Evolutionary conservation across 164 flowering plant species (phyloP).

Genomic region (Stephania japonica): DNA sequence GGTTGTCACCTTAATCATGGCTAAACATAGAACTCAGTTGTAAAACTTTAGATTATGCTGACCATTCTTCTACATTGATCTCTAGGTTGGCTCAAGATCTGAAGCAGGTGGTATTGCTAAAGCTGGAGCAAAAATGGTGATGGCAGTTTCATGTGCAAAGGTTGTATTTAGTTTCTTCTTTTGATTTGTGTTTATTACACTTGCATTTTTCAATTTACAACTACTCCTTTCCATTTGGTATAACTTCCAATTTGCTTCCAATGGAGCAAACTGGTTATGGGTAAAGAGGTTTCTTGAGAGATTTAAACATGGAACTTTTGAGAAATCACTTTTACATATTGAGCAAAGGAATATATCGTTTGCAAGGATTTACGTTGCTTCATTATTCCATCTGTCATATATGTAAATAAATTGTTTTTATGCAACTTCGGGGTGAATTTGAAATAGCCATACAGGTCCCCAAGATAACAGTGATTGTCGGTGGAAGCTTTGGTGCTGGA

Average conservation of each 20-base stretch:
- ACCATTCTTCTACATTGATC: constrained; percentile 11
- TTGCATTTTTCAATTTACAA: neutral
- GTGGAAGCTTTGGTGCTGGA: constrained; percentile 99
- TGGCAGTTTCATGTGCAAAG: constrained; percentile 99
- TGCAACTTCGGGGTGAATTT: neutral
- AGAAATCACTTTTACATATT: neutral
- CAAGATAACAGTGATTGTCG: constrained; percentile 77
- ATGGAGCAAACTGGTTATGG: neutral
- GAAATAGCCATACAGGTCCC: constrained; percentile 57
- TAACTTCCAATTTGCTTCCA: neutral
- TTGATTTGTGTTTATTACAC: neutral
- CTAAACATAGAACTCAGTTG: neutral
- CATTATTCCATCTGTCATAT: too few species aligned
- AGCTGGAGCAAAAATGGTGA: constrained; percentile 98
- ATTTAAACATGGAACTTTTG: neutral
- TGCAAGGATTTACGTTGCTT: neutral
- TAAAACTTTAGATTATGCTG: neutral
- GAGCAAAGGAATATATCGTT: neutral
- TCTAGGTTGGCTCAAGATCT: constrained; percentile 93
- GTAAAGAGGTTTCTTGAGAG: neutral
- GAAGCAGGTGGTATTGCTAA: constrained; percentile 98
- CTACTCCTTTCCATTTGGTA: neutral
- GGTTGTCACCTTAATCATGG: neutral
- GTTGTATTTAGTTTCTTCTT: constrained; percentile 22
- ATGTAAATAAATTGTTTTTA: neutral